These are phyloP conservation scores for Acacia confusa DNA, from an alignment of 306 rosid species.

Conservation along the genomic window DNA sequence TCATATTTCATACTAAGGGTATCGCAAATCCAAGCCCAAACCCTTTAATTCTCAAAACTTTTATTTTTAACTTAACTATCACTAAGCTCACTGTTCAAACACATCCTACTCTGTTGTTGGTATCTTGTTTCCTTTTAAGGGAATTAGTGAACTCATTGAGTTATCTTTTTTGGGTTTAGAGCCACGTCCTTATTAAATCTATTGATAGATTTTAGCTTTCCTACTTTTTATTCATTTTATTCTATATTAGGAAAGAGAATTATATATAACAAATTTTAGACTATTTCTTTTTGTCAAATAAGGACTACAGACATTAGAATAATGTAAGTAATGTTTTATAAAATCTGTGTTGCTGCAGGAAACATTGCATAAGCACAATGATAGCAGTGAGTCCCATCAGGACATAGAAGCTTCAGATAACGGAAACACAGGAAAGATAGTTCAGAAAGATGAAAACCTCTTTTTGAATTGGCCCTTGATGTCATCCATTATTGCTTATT, in stretches of 20 bases:
- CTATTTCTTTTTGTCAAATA: background rate
- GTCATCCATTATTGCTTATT: slow-evolving; percentile 69
- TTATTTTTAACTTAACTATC: too few species aligned
- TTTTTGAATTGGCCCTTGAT: slow-evolving; percentile 83
- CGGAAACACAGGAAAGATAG: slow-evolving; percentile 33
- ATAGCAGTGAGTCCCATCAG: slow-evolving; percentile 23
- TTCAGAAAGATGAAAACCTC: slow-evolving; percentile 50
- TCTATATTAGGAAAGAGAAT: background rate
- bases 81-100: too few species aligned
- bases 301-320: background rate
- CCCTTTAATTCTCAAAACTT: too few species aligned
- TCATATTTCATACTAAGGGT: too few species aligned
- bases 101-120: too few species aligned
- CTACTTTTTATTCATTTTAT: background rate
- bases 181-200: too few species aligned
- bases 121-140: too few species aligned
- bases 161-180: too few species aligned
- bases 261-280: background rate
- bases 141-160: too few species aligned
- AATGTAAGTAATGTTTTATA: background rate
- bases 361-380: slow-evolving; percentile 67
- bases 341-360: slow-evolving; percentile 53
- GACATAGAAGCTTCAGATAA: slow-evolving; percentile 51
- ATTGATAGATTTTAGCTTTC: background rate
- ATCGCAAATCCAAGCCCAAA: too few species aligned